Percentiles rank a stretch among this genome's conserved stretches.
These are phyloP conservation scores for Daldinia sp. DNA, from an alignment of 2,329 filamentous ascomycete genomes.

Conservation along the genomic window DNA sequence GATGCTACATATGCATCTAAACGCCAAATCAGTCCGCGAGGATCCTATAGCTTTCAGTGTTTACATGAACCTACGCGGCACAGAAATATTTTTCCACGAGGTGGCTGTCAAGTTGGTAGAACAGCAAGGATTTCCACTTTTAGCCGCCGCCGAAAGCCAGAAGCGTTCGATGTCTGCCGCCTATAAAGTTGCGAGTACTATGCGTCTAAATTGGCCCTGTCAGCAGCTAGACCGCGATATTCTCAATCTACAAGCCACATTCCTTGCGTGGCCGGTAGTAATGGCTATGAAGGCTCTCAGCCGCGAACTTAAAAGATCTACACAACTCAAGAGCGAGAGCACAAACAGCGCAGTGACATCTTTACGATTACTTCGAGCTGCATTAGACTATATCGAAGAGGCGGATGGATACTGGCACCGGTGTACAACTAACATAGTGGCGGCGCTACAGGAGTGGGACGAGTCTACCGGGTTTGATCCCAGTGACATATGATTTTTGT, in stretches of 20 bases:
- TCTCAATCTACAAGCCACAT: slow-evolving; percentile 1
- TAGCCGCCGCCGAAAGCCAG: neutral
- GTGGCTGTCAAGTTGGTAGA: slow-evolving; percentile 1
- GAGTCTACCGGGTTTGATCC: neutral
- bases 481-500: neutral
- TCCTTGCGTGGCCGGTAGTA: neutral
- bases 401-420: slow-evolving; percentile 4
- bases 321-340: neutral
- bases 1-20: slow-evolving; percentile 7
- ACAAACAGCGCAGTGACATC: neutral
- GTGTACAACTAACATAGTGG: neutral
- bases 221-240: slow-evolving; percentile 4
- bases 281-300: slow-evolving; percentile 7
- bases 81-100: slow-evolving; percentile 4
- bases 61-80: slow-evolving; percentile 7
- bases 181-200: slow-evolving; percentile 6
- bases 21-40: slow-evolving; percentile 4
- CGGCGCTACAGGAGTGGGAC: slow-evolving; percentile 4
- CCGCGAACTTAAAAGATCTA: neutral
- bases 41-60: slow-evolving; percentile 7
- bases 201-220: slow-evolving; percentile 7
- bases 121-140: neutral
- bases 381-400: slow-evolving; percentile 5
- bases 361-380: neutral
- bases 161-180: slow-evolving; percentile 4